These are phyloP conservation scores for Lactarius hengduanensis DNA, from an alignment of 768 basidiomycete genomes.

Conservation along the genomic window DNA sequence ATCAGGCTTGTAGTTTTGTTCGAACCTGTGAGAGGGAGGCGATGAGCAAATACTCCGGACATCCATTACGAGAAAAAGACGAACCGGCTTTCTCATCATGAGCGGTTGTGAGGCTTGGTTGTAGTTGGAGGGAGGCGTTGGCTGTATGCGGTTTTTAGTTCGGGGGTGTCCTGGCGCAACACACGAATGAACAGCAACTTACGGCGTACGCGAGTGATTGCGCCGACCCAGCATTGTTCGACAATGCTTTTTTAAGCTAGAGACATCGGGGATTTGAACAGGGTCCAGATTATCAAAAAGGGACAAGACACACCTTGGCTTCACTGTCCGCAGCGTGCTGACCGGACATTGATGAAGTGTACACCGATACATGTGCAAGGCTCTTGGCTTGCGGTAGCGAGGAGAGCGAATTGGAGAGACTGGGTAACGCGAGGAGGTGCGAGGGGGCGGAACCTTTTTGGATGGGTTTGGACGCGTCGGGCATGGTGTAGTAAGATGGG, in stretches of 20 bases:
- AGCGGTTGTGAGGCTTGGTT: slow-evolving; percentile 33
- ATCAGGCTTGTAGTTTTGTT: slow-evolving; percentile 31
- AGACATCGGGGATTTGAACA: slow-evolving; percentile 28
- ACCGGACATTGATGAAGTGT: slow-evolving; percentile 62
- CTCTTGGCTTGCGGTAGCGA: slow-evolving; percentile 70
- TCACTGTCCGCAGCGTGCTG: slow-evolving; percentile 69
- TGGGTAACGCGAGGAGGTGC: slow-evolving; percentile 70
- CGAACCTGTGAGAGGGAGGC: slow-evolving; percentile 19
- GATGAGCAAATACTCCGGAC: slow-evolving; percentile 6
- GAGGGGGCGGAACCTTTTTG: slow-evolving; percentile 38
- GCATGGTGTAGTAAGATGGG: slow-evolving; percentile 35
- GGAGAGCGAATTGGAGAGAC: slow-evolving; percentile 64
- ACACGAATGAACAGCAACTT: slow-evolving; percentile 16
- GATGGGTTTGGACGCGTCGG: slow-evolving; percentile 38
- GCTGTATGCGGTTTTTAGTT: slow-evolving; percentile 24
- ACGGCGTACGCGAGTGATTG: slow-evolving; percentile 35
- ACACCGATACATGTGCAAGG: slow-evolving; percentile 62
- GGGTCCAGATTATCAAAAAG: background rate
- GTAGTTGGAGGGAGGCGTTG: slow-evolving; percentile 28
- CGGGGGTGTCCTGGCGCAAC: slow-evolving; percentile 6
- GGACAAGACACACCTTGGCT: slow-evolving; percentile 56
- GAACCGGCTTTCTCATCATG: slow-evolving; percentile 39
- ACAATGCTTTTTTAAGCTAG: slow-evolving; percentile 64
- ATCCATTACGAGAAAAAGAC: slow-evolving; percentile 5
- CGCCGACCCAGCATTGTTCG: slow-evolving; percentile 38